These are phyloP conservation scores for Metarhizium anisopliae DNA, from an alignment of 2,329 filamentous ascomycete species.

Conservation along the genomic window DNA sequence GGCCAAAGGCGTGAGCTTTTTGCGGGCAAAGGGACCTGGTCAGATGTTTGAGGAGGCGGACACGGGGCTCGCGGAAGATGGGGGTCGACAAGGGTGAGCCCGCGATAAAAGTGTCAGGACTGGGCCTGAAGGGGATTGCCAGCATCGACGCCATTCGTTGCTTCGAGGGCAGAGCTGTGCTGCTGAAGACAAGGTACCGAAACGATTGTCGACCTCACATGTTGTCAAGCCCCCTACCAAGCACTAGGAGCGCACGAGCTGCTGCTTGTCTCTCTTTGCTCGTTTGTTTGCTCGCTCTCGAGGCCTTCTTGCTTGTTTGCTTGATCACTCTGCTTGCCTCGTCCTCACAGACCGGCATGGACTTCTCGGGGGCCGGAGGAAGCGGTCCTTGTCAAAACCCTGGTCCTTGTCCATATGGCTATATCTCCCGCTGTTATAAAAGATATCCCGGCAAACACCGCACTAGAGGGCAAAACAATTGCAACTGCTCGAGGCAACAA, in stretches of 20 bases:
- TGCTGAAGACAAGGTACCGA: neutral
- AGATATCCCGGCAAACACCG: neutral
- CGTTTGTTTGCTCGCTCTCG: neutral
- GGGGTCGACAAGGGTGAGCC: neutral
- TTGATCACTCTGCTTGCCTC: neutral
- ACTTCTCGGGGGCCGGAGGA: neutral
- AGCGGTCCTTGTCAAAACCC: neutral
- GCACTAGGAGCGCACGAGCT: neutral
- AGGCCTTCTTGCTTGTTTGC: neutral
- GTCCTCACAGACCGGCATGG: too few species aligned
- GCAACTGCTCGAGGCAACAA: neutral
- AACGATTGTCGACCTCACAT: neutral
- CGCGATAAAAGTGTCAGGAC: neutral
- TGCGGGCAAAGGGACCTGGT: neutral
- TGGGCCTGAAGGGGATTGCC: neutral
- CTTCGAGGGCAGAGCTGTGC: neutral
- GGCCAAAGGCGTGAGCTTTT: neutral
- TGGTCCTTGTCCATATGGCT: neutral
- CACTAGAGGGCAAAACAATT: neutral
- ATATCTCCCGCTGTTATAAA: neutral
- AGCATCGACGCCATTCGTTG: neutral
- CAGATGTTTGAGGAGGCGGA: neutral
- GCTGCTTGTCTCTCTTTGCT: neutral
- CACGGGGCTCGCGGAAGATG: neutral
- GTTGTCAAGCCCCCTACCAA: neutral